Conservation (phyloP, 1,284 basidiomycete genomes). For the Moesziomyces antarcticus region DNA sequence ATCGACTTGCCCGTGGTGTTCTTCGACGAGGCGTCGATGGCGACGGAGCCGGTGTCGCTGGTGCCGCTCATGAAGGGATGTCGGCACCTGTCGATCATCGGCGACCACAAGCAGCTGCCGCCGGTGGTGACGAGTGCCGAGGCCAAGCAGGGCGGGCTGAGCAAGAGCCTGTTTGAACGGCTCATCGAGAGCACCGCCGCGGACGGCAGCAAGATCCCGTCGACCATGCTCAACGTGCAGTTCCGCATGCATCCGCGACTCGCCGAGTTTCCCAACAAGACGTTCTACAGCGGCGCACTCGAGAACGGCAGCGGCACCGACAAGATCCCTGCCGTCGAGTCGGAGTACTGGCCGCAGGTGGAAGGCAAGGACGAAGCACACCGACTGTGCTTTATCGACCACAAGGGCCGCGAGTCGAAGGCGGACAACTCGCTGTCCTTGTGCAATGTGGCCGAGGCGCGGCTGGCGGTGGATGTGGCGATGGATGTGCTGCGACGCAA, state of each 20-base stretch:
- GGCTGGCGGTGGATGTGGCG: slow-evolving; percentile 64
- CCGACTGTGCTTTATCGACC: slow-evolving; percentile 51
- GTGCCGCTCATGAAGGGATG: slow-evolving; percentile 72
- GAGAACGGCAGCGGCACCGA: slow-evolving; percentile 74
- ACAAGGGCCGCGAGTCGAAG: slow-evolving; percentile 47
- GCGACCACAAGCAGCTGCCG: slow-evolving; percentile 96
- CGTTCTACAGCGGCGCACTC: slow-evolving; percentile 81
- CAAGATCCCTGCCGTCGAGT: slow-evolving; percentile 41
- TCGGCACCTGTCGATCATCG: slow-evolving; percentile 85
- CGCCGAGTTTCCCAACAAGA: slow-evolving; percentile 82
- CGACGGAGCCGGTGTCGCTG: slow-evolving; percentile 78
- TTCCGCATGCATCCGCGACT: slow-evolving; percentile 95
- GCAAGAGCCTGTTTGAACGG: slow-evolving; percentile 86
- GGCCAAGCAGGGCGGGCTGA: slow-evolving; percentile 76
- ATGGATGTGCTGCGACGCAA: slow-evolving; percentile 57
- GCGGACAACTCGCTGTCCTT: slow-evolving; percentile 53
- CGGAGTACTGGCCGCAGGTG: slow-evolving; percentile 35
- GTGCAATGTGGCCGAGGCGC: slow-evolving; percentile 55
- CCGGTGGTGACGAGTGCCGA: slow-evolving; percentile 77
- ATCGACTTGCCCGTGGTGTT: slow-evolving; percentile 93
- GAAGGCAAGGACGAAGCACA: background rate
- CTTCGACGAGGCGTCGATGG: slow-evolving; percentile 94
- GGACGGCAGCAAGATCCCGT: slow-evolving; percentile 23
- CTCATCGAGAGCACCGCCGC: slow-evolving; percentile 71
- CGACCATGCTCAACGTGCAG: slow-evolving; percentile 83